Evolutionary conservation across 768 basidiomycete genomes (phyloP), one percentile per base, ranked within the genome.

Genomic region (Hypholoma sublateritium): DNA sequence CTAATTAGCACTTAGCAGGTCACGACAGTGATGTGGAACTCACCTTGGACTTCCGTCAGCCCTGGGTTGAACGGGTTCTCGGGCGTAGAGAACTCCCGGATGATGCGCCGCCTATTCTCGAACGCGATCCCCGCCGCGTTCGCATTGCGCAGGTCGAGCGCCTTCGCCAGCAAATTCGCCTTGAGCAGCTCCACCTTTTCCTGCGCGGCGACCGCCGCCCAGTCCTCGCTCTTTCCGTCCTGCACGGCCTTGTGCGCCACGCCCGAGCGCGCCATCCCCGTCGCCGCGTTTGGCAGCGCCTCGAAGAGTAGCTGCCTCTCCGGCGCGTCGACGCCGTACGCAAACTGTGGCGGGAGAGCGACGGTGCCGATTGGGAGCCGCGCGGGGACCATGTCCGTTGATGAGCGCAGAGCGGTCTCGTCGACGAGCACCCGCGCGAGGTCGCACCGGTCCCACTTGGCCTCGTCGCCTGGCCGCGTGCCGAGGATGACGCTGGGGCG

Each of bases 11-110:
- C 8, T 42, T 16, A 2, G 24, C 16, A 41, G 36, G 51, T 3
- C 41, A 39, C 24, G 45, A 24, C 16, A 50, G 34, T 6, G 44
- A 17, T 67, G n/a, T 36, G 16, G 50, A 39, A 63, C 83, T 58
- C 67, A 93, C 95, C 93, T 81, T 97, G 95, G 0, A 97, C 95
- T 66, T 94, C 93, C 1, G 91, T 80, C 41, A 89, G 78, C 41
- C 95, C 95, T 0, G 94, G 78, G 69, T 95, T 91, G 57, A 80
- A 84, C 21, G 80, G 80, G 60, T 83, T 87, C 50, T 78, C 78
- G 0, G 81, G 78, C 6, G 80, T 76, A 0, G 95, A 96, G 73
- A 98, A 98, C 25, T 82, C 85, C 13, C 74, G 73, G 25, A 97
- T 78, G 59, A 95, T 88, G 59, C 93, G 80, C 67, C 84, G 77